These are phyloP conservation scores for Morella rubra DNA, from an alignment of 306 rosid species.

Conservation along the genomic window DNA sequence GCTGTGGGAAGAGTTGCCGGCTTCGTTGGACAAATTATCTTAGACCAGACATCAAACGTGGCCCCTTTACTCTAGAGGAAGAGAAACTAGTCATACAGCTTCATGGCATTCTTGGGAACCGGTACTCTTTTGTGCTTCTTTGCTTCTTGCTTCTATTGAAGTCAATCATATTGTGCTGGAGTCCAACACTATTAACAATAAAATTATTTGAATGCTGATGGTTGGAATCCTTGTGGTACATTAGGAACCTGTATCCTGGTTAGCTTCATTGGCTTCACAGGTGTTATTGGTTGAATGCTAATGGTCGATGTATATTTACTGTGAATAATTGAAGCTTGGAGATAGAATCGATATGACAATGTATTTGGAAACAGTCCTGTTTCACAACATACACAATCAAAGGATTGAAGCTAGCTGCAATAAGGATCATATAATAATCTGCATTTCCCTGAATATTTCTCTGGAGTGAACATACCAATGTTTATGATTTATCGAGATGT, in stretches of 20 bases:
- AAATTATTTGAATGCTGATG: no score
- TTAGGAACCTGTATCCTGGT: not conserved
- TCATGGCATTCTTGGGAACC: slow-evolving; percentile 94
- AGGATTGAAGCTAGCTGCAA: not conserved
- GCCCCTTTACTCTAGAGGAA: slow-evolving; percentile 76
- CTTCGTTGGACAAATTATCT: slow-evolving; percentile 95
- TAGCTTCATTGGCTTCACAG: not conserved
- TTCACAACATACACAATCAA: not conserved
- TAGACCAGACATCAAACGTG: slow-evolving; percentile 91
- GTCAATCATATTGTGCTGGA: not conserved
- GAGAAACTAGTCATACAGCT: slow-evolving; percentile 91
- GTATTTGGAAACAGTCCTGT: slow-evolving; percentile 1
- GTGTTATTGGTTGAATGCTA: not conserved
- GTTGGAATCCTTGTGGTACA: not conserved
- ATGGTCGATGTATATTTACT: not conserved
- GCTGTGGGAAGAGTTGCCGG: slow-evolving; percentile 99
- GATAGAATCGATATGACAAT: not conserved
- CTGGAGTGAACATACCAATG: not conserved
- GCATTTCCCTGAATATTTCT: not conserved
- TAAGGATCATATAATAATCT: not conserved
- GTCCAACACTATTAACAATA: not conserved
- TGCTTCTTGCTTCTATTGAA: not conserved
- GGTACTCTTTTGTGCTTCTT: slow-evolving; percentile 37
- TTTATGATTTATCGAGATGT: not conserved
- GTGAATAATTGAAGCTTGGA: not conserved